Base-by-base conservation (phyloP, 306 rosid species). In the Potentilla sterilis region DNA sequence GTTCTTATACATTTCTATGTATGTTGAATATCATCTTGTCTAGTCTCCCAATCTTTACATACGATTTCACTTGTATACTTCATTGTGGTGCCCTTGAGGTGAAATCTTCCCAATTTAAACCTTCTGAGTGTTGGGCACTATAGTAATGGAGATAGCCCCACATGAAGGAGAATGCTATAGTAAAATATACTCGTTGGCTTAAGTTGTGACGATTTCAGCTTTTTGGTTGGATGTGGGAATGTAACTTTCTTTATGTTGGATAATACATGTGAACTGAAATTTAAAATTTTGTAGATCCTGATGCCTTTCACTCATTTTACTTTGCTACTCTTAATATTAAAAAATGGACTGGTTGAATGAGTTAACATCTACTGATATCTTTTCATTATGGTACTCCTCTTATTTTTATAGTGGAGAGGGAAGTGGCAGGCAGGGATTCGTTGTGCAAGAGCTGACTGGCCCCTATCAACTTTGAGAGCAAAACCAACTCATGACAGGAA, bases 351-450 rank as follows among this genome's bases (percentile, higher is more conserved):
- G 58, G 62, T 70, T 48, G 80, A 40, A 40, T 19, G 54, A 41
- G 40, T 72, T 37, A 51, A 52, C 13, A 38, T 41, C 4, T 73
- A 47, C 80, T 86, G 64, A 83, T 71, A 59, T 79, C 54, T n/a
- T 77, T 76, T 78, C 65, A 43, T 67, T 67, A 82, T 57, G 58
- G 51, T 46, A 43, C 40, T 81, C 70, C 47, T 65, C 49, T 78
- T 44, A 83, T 82, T 73, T 54, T 67, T 79, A 67, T 72, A 96
- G 99, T 89, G 99, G 97, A 89, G 99, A 81, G 99, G 99, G 75
- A 96, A 89, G 86, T 92, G 99, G 99, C 92, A 90, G 86, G 93
- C 97, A 64, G 98, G 99, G 77, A 90, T 96, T 78, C 86, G 97
- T 83, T 96, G 99, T 75, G 87, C 92, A 32, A 88, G 93, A 85